phyloP scores from a whole-genome alignment of 305 asterid genomes.

The Petunia hybrid region DNA sequence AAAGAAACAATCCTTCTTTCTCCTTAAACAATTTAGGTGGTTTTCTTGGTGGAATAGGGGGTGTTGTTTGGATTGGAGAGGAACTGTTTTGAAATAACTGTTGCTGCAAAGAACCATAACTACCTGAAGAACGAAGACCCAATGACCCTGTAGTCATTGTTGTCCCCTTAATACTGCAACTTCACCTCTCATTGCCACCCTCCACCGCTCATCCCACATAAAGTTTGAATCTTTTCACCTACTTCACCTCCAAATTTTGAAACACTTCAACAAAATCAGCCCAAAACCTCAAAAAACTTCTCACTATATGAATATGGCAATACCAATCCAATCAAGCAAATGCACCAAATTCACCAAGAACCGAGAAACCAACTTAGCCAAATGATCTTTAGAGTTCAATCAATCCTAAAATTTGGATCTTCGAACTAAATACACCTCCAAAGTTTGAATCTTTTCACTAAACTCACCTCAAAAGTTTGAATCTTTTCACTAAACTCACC shows the following conservation, averaged over 20 bases:
- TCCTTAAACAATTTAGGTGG: constrained; percentile 80
- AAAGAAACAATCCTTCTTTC: constrained; percentile 69
- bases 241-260: constrained; percentile 1
- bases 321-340: neutral
- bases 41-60: constrained; percentile 66
- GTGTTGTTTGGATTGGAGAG: constrained; percentile 62
- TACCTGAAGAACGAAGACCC: constrained; percentile 93
- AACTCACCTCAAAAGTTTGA: neutral
- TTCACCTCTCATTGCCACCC: constrained; percentile 66
- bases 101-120: constrained; percentile 84
- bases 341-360: neutral
- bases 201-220: constrained; percentile 53
- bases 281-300: neutral
- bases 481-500: too few species aligned
- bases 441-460: neutral
- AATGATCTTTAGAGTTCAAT: too few species aligned
- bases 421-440: neutral
- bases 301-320: neutral
- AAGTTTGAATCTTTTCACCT: constrained; percentile 35
- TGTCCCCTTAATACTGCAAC: constrained; percentile 56
- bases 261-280: constrained; percentile 35
- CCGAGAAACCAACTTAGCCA: too few species aligned
- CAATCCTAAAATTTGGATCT: too few species aligned
- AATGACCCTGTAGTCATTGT: constrained; percentile 87
- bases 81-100: constrained; percentile 64